Evolutionary conservation across 2,329 filamentous ascomycete genomes (phyloP), one percentile per base, ranked within the genome.

Genomic region (Parasarocladium wereldwijsianum): DNA sequence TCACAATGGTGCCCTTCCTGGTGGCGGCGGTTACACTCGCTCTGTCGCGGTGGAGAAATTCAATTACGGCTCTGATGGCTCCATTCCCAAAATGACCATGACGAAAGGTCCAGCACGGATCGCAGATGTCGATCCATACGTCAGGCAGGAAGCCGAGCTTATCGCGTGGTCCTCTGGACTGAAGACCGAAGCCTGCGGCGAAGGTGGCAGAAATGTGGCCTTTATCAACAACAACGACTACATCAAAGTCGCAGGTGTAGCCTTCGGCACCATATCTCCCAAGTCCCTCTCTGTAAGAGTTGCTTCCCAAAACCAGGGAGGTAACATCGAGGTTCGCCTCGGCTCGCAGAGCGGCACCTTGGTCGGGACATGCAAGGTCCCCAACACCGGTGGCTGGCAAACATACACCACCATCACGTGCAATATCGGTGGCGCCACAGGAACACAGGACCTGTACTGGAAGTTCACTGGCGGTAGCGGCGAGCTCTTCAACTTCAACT

Each of bases 181-280:
- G 23, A 38, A 43, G 34, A 40, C 38, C n/a, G 40, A 44, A 24
- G 19, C 13, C 8, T 40, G 36, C 30, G 35, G 34, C 27, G 42
- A 48, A 26, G 47, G 44, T 14, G 42, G 41, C 7, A 35, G 45
- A 10, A 34, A 43, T 24, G 42, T 50, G 11, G 33, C 29, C 17
- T 37, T 25, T 22, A 44, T 47, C 40, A 40, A 40, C 34, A 43
- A 49, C 38, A 39, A 38, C 12, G 47, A 46, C 36, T 49, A 49
- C 34, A 42, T 50, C 38, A 50, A 49, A 36, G 41, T 49, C 32
- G 39, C 40, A 23, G 47, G 47, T 17, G 47, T 49, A 15, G 42
- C 34, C 5, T 50, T 50, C 24, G 46, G 47, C 24, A 24, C 17
- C 5, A 14, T 14, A 6, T 45, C 45, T 4, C 43, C 46, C 5